Percentiles rank a stretch among this genome's conserved stretches.
These are phyloP conservation scores for Aquilaria yunnanensis DNA, from an alignment of 345 rosid species.

Conservation along the genomic window DNA sequence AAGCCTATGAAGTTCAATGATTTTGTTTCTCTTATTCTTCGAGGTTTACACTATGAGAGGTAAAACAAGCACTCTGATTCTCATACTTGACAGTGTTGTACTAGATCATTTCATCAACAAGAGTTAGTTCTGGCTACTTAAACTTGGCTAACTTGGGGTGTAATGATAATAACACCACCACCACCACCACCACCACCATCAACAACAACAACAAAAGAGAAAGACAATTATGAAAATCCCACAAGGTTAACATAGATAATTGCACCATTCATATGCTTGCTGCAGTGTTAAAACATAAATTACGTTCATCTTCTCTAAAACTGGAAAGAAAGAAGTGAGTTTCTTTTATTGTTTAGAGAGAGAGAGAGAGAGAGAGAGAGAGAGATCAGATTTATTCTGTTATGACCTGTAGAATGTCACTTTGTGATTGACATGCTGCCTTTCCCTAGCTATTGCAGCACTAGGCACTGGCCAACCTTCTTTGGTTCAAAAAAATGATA, in stretches of 20 bases:
- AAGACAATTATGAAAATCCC: too few relatives aligned
- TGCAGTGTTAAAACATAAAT: too few relatives aligned
- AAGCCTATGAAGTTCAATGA: conserved; percentile 79
- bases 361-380: not conserved
- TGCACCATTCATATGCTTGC: too few relatives aligned
- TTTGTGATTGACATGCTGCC: not conserved
- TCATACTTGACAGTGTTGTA: conserved; percentile 1
- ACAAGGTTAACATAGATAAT: too few relatives aligned
- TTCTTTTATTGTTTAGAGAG: too few relatives aligned
- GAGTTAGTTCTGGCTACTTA: too few relatives aligned
- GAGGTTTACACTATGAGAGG: conserved; percentile 87
- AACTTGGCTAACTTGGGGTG: too few relatives aligned
- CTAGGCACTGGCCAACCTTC: not conserved
- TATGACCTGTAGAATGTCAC: not conserved
- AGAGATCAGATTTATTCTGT: not conserved
- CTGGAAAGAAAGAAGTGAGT: too few relatives aligned
- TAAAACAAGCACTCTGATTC: conserved; percentile 19
- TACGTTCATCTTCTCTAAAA: too few relatives aligned
- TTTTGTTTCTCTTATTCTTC: conserved; percentile 55
- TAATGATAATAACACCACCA: too few relatives aligned
- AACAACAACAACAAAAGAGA: too few relatives aligned
- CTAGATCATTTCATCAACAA: not conserved
- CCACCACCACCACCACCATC: too few relatives aligned
- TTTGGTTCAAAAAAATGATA: not conserved
- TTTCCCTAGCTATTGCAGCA: conserved; percentile 2